Evolutionary conservation across 306 rosid species (phyloP).

Genomic region (Oemleria cerasiformis): DNA sequence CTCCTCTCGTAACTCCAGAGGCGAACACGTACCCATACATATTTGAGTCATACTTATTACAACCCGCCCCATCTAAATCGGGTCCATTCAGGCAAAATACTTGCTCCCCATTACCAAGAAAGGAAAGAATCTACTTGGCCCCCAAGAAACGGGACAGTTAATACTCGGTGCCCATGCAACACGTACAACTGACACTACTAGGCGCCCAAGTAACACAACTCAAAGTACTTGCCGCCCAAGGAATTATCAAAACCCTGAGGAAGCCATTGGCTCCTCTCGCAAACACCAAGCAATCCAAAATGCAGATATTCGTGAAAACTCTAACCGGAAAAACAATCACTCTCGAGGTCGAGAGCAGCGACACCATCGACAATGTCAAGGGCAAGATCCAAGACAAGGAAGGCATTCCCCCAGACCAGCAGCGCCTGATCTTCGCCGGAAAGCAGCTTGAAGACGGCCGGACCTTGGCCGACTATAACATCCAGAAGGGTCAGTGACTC

Average conservation of each 20-base stretch:
- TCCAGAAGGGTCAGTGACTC: constrained; percentile 54
- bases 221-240: too few species aligned
- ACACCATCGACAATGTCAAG: constrained; percentile 81
- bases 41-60: too few species aligned
- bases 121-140: constrained; percentile 1
- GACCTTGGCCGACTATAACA: constrained; percentile 73
- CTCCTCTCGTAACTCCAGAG: too few species aligned
- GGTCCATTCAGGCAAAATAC: neutral
- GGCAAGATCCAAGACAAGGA: constrained; percentile 90
- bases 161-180: too few species aligned
- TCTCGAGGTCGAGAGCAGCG: constrained; percentile 85
- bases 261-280: neutral
- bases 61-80: neutral
- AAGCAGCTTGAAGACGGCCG: constrained; percentile 85
- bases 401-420: constrained; percentile 92
- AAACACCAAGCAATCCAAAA: neutral
- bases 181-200: too few species aligned
- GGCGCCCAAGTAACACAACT: too few species aligned
- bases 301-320: constrained; percentile 89
- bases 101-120: neutral
- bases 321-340: constrained; percentile 83
- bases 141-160: too few species aligned
- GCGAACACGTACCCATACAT: too few species aligned
- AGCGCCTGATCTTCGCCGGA: constrained; percentile 75
- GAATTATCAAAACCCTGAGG: constrained; percentile 8